These are phyloP conservation scores for Sphaerulina musiva DNA, from an alignment of 2,329 filamentous ascomycete species.

Conservation along the genomic window DNA sequence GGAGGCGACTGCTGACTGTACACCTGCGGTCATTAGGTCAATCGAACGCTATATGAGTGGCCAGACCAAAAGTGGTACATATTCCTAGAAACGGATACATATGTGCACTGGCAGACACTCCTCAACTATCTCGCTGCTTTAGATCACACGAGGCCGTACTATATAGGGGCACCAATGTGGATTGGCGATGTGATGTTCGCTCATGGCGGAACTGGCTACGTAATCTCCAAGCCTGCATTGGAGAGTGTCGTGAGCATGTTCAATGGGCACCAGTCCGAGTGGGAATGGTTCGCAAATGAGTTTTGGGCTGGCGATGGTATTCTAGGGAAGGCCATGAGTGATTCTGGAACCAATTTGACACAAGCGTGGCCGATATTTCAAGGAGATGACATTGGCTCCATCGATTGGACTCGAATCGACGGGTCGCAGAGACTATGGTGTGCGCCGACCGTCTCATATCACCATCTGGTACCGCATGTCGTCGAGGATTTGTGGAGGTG, in stretches of 20 bases:
- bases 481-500: conserved; percentile 23
- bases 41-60: conserved; percentile 36
- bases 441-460: conserved; percentile 23
- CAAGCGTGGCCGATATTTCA: conserved; percentile 28
- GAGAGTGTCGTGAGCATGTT: conserved; percentile 34
- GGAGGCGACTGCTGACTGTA: too few relatives aligned
- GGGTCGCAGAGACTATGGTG: conserved; percentile 25
- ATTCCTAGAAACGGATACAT: conserved; percentile 55
- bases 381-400: conserved; percentile 21
- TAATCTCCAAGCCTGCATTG: conserved; percentile 38
- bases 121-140: conserved; percentile 37
- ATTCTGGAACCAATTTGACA: conserved; percentile 21
- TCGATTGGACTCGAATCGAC: conserved; percentile 22
- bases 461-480: conserved; percentile 21
- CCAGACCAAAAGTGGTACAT: conserved; percentile 52
- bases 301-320: conserved; percentile 31
- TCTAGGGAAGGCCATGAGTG: conserved; percentile 25
- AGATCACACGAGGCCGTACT: conserved; percentile 38
- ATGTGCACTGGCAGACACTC: conserved; percentile 46
- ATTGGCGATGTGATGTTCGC: conserved; percentile 35
- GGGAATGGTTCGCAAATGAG: conserved; percentile 22
- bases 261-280: conserved; percentile 33
- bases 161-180: conserved; percentile 36
- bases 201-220: conserved; percentile 38
- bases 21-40: conserved; percentile 27